Base-by-base conservation (phyloP, 202 grass and related monocot species). In the Digitaria exilis region DNA sequence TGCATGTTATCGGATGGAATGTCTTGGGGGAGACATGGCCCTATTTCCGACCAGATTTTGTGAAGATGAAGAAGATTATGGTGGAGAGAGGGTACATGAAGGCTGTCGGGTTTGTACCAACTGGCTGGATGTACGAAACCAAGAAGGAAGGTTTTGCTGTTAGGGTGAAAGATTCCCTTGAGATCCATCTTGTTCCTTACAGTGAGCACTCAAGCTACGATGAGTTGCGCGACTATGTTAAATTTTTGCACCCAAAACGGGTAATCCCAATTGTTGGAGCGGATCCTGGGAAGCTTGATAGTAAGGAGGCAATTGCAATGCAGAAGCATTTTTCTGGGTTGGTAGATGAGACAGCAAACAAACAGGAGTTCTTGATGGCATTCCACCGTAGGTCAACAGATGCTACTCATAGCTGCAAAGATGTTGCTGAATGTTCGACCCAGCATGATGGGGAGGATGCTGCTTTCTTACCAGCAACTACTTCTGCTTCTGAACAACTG, bases 21-120 rank as follows among this genome's bases (percentile, higher is more conserved):
- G 45, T 98, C 32, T 91, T 95, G 66, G 96, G 96, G 52, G 92
- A 98, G 60, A 95, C 96, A 67, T 98, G 92, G 96, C 96, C 92
- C 29, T 98, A 81, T 80, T 98, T 98, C 51, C 76, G 75, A 19
- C 92, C 89, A 1, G 95, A 95, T 93, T 98, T 98, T 91, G 86
- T 76, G 54, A 95, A 93, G 79, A 93, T 98, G 92, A 86, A 91
- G 75, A 92, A 98, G 85, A 90, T 98, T 73, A 93, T 91, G 89
- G 14, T 69, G 26, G 88, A 91, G 80, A 98, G 80, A 85, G 95
- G 95, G 30, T 98, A 87, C 65, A 70, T 26, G 24, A 95, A 85
- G 81, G 95, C 77, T 62, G 76, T 98, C 31, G 92, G 95, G 24
- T 98, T 98, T 88, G 89, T 98, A 75, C 87, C 95, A 1, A 95